A percentile compares a stretch with the other conserved stretches of the same genome.
Evolutionary conservation across 257 asterid genomes (phyloP).

Genomic region (Gentiana dahurica): DNA sequence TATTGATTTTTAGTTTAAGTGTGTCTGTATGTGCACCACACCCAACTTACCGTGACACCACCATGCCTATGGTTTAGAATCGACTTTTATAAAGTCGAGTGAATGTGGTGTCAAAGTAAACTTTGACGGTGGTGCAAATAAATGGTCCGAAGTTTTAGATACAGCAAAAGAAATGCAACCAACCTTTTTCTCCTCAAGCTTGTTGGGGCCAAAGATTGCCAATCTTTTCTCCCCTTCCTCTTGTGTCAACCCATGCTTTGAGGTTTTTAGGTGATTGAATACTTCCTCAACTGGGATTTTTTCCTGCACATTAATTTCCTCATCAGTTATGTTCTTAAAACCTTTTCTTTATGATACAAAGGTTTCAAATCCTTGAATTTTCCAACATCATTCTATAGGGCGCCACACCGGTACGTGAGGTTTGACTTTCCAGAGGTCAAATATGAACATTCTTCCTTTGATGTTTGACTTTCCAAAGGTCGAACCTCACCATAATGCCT

Average conservation of each 20-base stretch:
- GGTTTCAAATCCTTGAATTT: no score
- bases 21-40: background rate
- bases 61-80: no score
- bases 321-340: background rate
- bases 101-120: no score
- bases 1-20: background rate
- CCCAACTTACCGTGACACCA: background rate
- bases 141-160: background rate
- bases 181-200: constrained; percentile 70
- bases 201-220: constrained; percentile 58
- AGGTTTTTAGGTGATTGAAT: constrained; percentile 43
- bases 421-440: no score
- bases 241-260: constrained; percentile 48
- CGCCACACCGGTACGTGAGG: no score
- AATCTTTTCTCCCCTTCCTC: constrained; percentile 57
- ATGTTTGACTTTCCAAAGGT: no score
- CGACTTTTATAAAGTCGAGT: no score
- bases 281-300: constrained; percentile 71
- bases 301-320: constrained; percentile 28
- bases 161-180: background rate
- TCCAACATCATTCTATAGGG: no score
- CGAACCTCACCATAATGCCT: no score
- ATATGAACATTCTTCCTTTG: no score
- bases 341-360: no score
- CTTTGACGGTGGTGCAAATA: background rate